Evolutionary conservation across 2,329 filamentous ascomycete species (phyloP).

Genomic region (Claviceps sp.): DNA sequence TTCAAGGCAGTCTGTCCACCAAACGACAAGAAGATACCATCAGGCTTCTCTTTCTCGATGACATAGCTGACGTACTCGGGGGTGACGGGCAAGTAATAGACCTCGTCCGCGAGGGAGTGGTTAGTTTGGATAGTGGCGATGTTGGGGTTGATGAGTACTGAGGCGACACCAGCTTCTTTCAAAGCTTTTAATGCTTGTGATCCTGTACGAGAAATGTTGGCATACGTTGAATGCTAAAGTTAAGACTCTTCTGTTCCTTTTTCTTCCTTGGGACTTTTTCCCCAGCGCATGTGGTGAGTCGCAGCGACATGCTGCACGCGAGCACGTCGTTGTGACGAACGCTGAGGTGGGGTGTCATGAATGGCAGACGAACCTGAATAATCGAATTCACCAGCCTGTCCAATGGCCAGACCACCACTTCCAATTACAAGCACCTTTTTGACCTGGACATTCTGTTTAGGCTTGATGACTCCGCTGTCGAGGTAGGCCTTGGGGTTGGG

Average conservation of each 20-base stretch:
- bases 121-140: slow-evolving; percentile 98
- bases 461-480: slow-evolving; percentile 74
- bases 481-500: slow-evolving; percentile 80
- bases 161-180: slow-evolving; percentile 84
- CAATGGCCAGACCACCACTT: slow-evolving; percentile 88
- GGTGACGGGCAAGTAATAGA: slow-evolving; percentile 96
- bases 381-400: slow-evolving; percentile 95
- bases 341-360: background rate
- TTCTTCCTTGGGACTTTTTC: background rate
- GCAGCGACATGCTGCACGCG: background rate
- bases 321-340: background rate
- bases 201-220: slow-evolving; percentile 36
- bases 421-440: slow-evolving; percentile 97
- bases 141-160: slow-evolving; percentile 93
- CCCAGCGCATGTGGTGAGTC: background rate
- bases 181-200: slow-evolving; percentile 93
- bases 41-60: slow-evolving; percentile 88
- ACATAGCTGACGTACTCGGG: slow-evolving; percentile 96
- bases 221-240: background rate
- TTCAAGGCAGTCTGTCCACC: slow-evolving; percentile 96
- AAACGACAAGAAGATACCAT: slow-evolving; percentile 95
- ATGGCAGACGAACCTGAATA: slow-evolving; percentile 63
- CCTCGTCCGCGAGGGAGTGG: slow-evolving; percentile 88
- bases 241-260: background rate
- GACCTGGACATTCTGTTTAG: slow-evolving; percentile 67